Percentiles rank a stretch among this genome's conserved stretches.
Evolutionary conservation across 768 basidiomycete species (phyloP).

Genomic region (Tulasnella sp.): DNA sequence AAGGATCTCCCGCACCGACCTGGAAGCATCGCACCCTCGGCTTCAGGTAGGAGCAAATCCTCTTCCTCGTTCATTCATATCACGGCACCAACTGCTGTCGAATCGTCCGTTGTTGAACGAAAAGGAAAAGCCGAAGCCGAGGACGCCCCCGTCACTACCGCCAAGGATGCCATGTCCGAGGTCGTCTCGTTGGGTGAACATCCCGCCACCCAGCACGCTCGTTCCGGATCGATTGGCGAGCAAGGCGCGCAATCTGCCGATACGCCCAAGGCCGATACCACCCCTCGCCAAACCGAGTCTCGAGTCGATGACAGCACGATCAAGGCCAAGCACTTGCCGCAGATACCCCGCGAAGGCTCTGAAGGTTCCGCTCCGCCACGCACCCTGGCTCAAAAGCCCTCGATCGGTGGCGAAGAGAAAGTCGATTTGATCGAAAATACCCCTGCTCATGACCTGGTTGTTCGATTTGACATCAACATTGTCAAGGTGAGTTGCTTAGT

Average conservation of each 20-base stretch:
- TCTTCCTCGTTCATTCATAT: conserved; percentile 80
- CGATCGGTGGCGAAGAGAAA: conserved; percentile 34
- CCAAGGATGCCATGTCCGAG: background rate
- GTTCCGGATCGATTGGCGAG: background rate
- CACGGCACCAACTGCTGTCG: conserved; percentile 47
- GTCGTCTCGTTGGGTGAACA: background rate
- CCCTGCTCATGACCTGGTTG: conserved; percentile 73
- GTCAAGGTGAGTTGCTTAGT: conserved; percentile 75
- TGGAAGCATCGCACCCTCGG: conserved; percentile 31
- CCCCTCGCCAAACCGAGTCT: background rate
- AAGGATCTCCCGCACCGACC: conserved; percentile 40
- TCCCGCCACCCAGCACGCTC: background rate
- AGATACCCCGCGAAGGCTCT: background rate
- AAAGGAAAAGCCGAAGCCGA: conserved; percentile 6
- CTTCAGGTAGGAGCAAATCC: conserved; percentile 38
- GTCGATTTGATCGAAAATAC: conserved; percentile 67
- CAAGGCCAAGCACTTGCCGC: background rate
- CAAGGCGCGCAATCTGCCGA: conserved; percentile 25
- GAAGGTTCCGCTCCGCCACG: background rate
- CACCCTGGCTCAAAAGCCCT: background rate
- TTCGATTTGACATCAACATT: conserved; percentile 94
- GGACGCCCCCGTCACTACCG: background rate
- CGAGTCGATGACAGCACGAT: background rate
- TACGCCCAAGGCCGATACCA: conserved; percentile 35
- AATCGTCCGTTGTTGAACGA: conserved; percentile 29